phyloP scores from a whole-genome alignment of 2,329 filamentous ascomycete genomes.

The Aspergillus tamarii region DNA sequence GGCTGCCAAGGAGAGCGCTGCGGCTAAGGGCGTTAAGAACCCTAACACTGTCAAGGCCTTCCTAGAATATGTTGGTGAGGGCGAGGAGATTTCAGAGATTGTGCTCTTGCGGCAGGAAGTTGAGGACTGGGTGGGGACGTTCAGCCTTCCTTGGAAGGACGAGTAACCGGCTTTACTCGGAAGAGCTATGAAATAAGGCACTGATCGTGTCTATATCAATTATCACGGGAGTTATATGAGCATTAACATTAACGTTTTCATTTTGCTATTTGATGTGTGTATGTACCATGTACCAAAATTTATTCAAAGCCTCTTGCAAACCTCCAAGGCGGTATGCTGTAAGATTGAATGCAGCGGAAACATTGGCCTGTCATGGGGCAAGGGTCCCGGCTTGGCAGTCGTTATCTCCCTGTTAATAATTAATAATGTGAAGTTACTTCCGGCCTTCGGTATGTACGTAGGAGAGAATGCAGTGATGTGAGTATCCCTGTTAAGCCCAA shows the following conservation, averaged over 20 bases:
- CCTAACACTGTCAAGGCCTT: conserved; percentile 99
- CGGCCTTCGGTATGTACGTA: neutral
- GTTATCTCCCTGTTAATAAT: neutral
- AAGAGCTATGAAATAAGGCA: neutral
- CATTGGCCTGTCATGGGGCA: neutral
- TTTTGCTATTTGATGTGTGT: conserved; percentile 14
- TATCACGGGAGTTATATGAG: conserved; percentile 17
- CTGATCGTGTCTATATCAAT: neutral
- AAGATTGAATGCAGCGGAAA: neutral
- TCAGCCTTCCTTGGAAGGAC: conserved; percentile 82
- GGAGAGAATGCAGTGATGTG: neutral
- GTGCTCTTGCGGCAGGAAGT: conserved; percentile 87
- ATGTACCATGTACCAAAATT: conserved; percentile 24
- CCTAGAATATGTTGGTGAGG: conserved; percentile 81
- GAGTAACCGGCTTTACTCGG: conserved; percentile 37
- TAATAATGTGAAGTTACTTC: neutral
- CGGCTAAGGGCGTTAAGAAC: conserved; percentile 84
- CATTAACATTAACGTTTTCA: neutral
- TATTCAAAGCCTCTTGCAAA: conserved; percentile 1
- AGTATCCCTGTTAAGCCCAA: no score
- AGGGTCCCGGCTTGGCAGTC: neutral
- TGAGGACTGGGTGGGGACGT: conserved; percentile 80
- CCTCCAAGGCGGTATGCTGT: neutral
- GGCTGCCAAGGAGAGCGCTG: conserved; percentile 68
- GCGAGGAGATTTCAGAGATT: conserved; percentile 81